Conservation (phyloP, 2,329 filamentous ascomycete species). For the Phyllosticta capitalensis region DNA sequence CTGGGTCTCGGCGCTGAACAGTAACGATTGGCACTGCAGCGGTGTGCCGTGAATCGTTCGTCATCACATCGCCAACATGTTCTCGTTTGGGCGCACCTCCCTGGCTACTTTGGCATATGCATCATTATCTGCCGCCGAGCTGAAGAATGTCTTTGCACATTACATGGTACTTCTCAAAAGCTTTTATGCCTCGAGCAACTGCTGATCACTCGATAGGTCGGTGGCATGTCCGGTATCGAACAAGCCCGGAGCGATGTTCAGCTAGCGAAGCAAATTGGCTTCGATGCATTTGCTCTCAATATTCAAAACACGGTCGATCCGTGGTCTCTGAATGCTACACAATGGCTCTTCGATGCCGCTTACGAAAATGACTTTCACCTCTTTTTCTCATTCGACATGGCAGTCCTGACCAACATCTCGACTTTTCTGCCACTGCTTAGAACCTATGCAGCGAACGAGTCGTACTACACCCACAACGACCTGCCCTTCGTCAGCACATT, state of each 20-base stretch:
- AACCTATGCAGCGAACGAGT: conserved; percentile 15
- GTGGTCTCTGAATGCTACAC: conserved; percentile 22
- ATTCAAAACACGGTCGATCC: conserved; percentile 15
- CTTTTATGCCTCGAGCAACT: neutral
- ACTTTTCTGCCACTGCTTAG: conserved; percentile 21
- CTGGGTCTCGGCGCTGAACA: neutral
- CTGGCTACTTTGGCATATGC: neutral
- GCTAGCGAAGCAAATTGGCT: conserved; percentile 20
- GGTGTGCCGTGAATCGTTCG: neutral
- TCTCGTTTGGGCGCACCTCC: neutral
- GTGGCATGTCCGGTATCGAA: conserved; percentile 7
- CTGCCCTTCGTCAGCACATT: conserved; percentile 27
- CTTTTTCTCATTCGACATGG: conserved; percentile 31
- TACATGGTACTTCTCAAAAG: conserved; percentile 3
- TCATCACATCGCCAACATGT: neutral
- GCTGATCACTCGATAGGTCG: neutral
- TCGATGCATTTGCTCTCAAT: conserved; percentile 8
- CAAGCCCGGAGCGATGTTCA: conserved; percentile 17
- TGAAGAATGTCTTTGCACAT: conserved; percentile 9
- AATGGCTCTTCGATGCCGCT: conserved; percentile 22
- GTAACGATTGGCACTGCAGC: neutral
- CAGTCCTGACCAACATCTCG: conserved; percentile 15
- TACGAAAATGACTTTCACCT: conserved; percentile 24
- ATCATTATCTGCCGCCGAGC: neutral
- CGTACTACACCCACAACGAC: conserved; percentile 22